Evolutionary conservation across 1,284 basidiomycete species (phyloP), one percentile per base, ranked within the genome.

Genomic region (Tremellales sp.): DNA sequence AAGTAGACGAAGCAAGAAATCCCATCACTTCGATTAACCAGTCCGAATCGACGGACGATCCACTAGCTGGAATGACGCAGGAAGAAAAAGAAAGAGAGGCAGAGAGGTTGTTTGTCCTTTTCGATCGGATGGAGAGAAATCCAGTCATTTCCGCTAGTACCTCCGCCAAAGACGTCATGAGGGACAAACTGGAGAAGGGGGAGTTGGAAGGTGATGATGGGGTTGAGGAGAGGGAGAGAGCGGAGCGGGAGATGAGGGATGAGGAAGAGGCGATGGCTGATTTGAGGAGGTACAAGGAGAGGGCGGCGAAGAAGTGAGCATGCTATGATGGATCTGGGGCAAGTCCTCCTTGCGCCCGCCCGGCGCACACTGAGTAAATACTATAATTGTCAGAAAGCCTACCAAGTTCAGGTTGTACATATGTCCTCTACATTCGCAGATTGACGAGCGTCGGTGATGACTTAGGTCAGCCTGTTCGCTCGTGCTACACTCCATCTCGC

Each of bases 71-170:
- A 37, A 91, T 96, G 89, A 85, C 87, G 0, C 84, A 91, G 19
- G 90, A 91, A 65, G 90, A 96, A 77, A 92, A 91, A 70, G 88
- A 93, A 65, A 76, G 76, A 13, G 92, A 97, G 75, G 86, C 90
- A 40, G 91, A 94, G 75, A 85, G 84, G 64, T 76, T 97, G 40
- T 89, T 94, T 65, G 83, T 86, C 22, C 77, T 96, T 17, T 96
- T 97, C 65, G 88, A 94, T 56, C 77, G 90, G 44, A 77, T 96
- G 61, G 87, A 91, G 68, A 82, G 78, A 69, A 85, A 76, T 47
- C 76, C 75, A 2, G 68, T 77, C 3, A 70, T 78, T 25, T 56
- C 45, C 3, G 64, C 65, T 46, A 60, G 49, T 27, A 54, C 62
- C 13, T 55, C 58, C 35, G 49, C 67, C 27, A 60, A 58, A 41